Percentiles rank a stretch among this genome's conserved stretches.
phyloP scores from a whole-genome alignment of 2,329 filamentous ascomycete species.

The Mariannaea elegans region DNA sequence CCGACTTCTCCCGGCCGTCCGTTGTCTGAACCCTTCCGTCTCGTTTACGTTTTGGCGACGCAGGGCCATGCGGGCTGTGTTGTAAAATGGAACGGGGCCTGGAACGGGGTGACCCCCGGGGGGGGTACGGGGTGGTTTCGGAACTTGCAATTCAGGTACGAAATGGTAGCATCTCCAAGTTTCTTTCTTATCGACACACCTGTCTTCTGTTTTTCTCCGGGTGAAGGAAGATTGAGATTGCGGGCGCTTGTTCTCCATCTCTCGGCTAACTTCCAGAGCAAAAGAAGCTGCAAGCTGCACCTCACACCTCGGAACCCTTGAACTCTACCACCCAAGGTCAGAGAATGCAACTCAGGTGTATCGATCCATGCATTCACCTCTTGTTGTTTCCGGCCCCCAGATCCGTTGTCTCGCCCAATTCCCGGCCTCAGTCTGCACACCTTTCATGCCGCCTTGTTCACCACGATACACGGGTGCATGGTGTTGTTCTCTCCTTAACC shows the following conservation, averaged over 20 bases:
- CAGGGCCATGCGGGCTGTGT: conserved; percentile 27
- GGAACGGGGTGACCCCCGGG: conserved; percentile 12
- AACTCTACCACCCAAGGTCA: conserved; percentile 11
- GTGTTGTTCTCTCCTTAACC: neutral
- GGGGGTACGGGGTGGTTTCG: neutral
- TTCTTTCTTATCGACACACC: conserved; percentile 16
- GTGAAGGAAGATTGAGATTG: conserved; percentile 27
- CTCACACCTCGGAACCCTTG: conserved; percentile 20
- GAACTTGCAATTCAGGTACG: neutral
- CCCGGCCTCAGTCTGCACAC: conserved; percentile 4
- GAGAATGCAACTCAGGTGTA: neutral
- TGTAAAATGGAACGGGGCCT: conserved; percentile 21
- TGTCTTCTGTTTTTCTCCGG: conserved; percentile 16
- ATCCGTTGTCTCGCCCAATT: neutral
- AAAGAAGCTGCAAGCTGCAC: conserved; percentile 26
- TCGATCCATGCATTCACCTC: neutral
- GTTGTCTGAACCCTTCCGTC: conserved; percentile 27
- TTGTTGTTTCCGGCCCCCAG: neutral
- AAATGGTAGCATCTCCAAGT: conserved; percentile 6
- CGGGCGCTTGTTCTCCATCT: conserved; percentile 34
- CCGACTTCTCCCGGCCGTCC: conserved; percentile 34
- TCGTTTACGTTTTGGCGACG: conserved; percentile 37
- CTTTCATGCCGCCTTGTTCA: neutral
- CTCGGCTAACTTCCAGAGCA: conserved; percentile 39
- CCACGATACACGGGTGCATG: neutral